Evolutionary conservation across 2,329 filamentous ascomycete genomes (phyloP).

Genomic region (Myriosclerotinia curreyana): DNA sequence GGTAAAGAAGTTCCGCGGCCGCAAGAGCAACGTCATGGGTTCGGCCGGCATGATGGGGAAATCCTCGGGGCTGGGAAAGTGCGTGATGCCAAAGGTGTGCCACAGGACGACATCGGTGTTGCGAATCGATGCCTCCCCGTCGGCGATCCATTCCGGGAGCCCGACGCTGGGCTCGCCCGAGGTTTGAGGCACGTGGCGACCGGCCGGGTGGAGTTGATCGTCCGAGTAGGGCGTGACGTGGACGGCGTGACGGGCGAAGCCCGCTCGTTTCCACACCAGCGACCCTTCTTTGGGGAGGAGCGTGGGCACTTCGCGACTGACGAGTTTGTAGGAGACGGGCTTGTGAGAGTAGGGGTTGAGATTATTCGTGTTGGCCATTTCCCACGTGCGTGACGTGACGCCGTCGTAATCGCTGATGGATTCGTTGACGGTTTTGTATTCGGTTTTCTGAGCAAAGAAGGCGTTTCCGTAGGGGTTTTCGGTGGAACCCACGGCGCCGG

Average conservation of each 20-base stretch:
- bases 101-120: constrained; percentile 87
- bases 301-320: constrained; percentile 76
- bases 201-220: constrained; percentile 58
- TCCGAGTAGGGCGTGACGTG: constrained; percentile 65
- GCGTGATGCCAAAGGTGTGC: constrained; percentile 90
- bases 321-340: constrained; percentile 82
- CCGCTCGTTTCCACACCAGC: constrained; percentile 63
- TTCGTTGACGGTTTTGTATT: constrained; percentile 66
- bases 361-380: constrained; percentile 80
- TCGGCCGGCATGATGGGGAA: constrained; percentile 90
- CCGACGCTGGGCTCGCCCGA: constrained; percentile 46
- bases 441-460: constrained; percentile 82
- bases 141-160: constrained; percentile 49
- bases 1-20: constrained; percentile 58
- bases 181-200: constrained; percentile 60
- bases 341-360: constrained; percentile 85
- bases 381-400: constrained; percentile 78
- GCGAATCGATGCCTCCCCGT: constrained; percentile 65
- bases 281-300: constrained; percentile 78
- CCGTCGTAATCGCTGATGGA: constrained; percentile 79
- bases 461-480: constrained; percentile 90
- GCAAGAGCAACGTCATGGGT: constrained; percentile 66
- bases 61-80: constrained; percentile 86
- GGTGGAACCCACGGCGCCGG: constrained; percentile 71
- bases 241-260: constrained; percentile 56